phyloP scores from a whole-genome alignment of 148 eudicot genomes.

The Chenopodium album region DNA sequence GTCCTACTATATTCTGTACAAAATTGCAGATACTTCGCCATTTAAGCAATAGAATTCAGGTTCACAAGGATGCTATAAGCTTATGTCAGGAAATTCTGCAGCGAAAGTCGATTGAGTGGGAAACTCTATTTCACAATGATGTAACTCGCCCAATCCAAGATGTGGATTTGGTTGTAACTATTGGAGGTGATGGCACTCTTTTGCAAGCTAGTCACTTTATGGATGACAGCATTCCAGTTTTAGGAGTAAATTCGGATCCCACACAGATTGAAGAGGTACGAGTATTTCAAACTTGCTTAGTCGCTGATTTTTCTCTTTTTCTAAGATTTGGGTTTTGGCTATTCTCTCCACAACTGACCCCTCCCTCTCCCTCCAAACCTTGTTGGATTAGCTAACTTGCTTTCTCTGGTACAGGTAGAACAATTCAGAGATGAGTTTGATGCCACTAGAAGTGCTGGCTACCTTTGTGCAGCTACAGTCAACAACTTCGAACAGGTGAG shows the following conservation, averaged over 20 bases:
- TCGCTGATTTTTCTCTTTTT: neutral
- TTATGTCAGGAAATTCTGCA: conserved; percentile 70
- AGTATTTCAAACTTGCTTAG: neutral
- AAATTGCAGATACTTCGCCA: conserved; percentile 52
- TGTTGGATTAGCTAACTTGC: neutral
- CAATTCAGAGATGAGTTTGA: conserved; percentile 62
- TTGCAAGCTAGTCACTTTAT: conserved; percentile 83
- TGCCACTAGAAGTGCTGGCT: conserved; percentile 91
- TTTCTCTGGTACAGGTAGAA: conserved; percentile 29
- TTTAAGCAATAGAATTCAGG: conserved; percentile 58
- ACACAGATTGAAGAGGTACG: conserved; percentile 73
- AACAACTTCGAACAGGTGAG: conserved; percentile 82
- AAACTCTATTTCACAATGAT: conserved; percentile 46
- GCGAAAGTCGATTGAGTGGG: conserved; percentile 62
- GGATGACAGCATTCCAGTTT: conserved; percentile 77
- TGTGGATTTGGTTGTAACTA: conserved; percentile 76
- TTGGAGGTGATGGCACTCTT: conserved; percentile 98
- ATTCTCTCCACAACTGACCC: neutral
- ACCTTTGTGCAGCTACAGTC: conserved; percentile 82
- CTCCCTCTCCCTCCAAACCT: neutral
- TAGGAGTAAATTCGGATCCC: conserved; percentile 97
- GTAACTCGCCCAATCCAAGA: conserved; percentile 63
- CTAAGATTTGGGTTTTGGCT: neutral
- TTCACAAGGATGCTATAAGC: conserved; percentile 71
- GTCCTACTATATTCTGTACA: conserved; percentile 14